Evolutionary conservation across 441 rosid species (phyloP), one percentile per base, ranked within the genome.

Genomic region (Kokia cookei): DNA sequence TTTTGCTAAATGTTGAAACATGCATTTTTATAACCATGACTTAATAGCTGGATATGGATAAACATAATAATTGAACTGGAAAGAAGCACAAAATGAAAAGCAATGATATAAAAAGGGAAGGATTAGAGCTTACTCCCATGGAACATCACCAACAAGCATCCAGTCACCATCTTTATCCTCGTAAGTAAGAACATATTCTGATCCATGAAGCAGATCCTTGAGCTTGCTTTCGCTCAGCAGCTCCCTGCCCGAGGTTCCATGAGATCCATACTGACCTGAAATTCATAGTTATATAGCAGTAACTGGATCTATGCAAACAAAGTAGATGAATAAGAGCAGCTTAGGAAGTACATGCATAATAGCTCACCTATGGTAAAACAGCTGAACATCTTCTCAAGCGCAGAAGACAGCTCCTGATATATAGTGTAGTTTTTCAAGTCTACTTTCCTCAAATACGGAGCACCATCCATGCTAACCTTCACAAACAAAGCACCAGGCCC

Each of bases 71-170:
- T 61, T 4, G 2, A 32, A 32, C 22, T 64, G 65, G 64, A 29
- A 60, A 4, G 43, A 27, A 13, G 17, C 40, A 61, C 2, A 67
- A 67, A 7, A 26, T 48, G 22, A 62, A 54, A 26, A 55, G 51
- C 24, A 72, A 27, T 2, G 7, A 55, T 27, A 40, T 69, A 45
- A 7, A 3, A 50, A 7, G 51, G 71, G 10, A 10, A n/a, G 35
- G 65, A 50, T 65, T 67, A 62, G 60, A 79, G 79, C 90, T 83
- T 87, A 89, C 93, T 83, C 90, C 91, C 93, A 89, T 0, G 93
- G 93, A 65, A 89, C 93, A 84, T 89, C 93, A 53, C 93, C 91
- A 50, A 89, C 93, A 29, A 89, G 91, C 93, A 89, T 89, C 90
- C 93, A 86, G 17, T 89, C 93, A 48, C 89, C 87, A 2, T 87